Evolutionary conservation across 2,329 filamentous ascomycete genomes (phyloP), one percentile per base, ranked within the genome.

Genomic region (Diaporthe ampelina): DNA sequence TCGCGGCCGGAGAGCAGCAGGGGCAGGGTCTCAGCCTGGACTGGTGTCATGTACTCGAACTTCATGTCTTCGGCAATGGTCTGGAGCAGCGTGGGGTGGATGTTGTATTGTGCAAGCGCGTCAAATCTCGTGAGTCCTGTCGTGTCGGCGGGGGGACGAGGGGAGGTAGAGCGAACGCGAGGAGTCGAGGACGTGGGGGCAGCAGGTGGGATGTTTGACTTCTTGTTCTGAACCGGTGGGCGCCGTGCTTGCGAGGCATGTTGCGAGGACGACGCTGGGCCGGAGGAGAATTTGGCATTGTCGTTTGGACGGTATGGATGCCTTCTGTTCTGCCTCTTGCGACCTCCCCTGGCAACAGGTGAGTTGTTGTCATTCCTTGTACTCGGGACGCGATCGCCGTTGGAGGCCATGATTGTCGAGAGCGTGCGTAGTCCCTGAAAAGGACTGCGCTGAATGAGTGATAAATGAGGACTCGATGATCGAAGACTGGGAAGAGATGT

Each of bases 21-120:
- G 74, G 83, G 80, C 17, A 90, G 82, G 3, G 88, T 89, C 21
- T 87, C 85, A 21, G 88, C 86, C 81, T 90, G 88, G 2, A 90
- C 88, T 17, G 88, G 87, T 74, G 87, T 88, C 88, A 90, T 89
- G 79, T 85, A 83, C 76, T 87, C 81, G 77, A 88, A 88, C 76
- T 85, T 83, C 78, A 89, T 81, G 73, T 88, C 87, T 19, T 87
- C 74, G 11, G 84, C 84, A 79, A 89, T 85, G 77, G 87, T 85
- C 78, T 86, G 77, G 26, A 90, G 80, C 56, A 90, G 80, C 43
- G 83, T 79, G 2, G 86, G 85, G 77, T 89, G 81, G 50, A 89
- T 83, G 29, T 86, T 79, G 74, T 83, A 80, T 52, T 80, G 79
- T 11, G 80, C 80, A 10, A 89, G 81, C 40, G 88, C 86, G 69